Conservation (phyloP, 345 rosid genomes). For the Populus alba region DNA sequence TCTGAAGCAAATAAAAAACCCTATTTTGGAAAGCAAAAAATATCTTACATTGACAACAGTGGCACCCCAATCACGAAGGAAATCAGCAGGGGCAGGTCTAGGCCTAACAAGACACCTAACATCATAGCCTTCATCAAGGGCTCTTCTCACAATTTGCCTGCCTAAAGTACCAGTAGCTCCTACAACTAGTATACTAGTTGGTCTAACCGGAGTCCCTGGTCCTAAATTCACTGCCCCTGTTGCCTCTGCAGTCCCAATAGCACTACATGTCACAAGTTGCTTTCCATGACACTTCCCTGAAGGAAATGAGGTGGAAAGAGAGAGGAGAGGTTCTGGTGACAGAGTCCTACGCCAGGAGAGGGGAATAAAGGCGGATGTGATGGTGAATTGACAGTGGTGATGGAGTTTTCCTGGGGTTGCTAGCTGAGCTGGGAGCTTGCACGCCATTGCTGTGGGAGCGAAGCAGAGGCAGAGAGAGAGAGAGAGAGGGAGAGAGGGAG, state of each 20-base stretch:
- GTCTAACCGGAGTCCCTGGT: constrained; percentile 78
- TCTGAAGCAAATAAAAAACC: neutral
- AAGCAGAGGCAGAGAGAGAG: neutral
- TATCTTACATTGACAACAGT: constrained; percentile 76
- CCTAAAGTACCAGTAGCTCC: constrained; percentile 93
- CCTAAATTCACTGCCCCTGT: constrained; percentile 51
- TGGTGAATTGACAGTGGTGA: neutral
- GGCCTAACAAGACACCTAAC: constrained; percentile 92
- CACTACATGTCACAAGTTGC: constrained; percentile 32
- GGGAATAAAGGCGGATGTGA: neutral
- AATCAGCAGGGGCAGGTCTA: constrained; percentile 89
- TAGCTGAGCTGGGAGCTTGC: constrained; percentile 55
- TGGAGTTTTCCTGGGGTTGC: constrained; percentile 37
- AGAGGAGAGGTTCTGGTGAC: constrained; percentile 30
- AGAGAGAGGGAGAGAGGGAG: neutral
- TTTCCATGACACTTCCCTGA: constrained; percentile 27
- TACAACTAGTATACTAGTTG: constrained; percentile 79
- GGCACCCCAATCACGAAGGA: constrained; percentile 97
- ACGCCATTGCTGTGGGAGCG: constrained; percentile 39
- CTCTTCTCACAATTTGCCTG: constrained; percentile 83
- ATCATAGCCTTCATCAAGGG: constrained; percentile 88
- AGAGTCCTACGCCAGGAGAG: constrained; percentile 49
- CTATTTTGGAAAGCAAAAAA: neutral
- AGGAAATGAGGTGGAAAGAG: constrained; percentile 16
- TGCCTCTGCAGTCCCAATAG: constrained; percentile 14